phyloP scores from a whole-genome alignment of 768 basidiomycete genomes.

The Chalciporus piperatus region DNA sequence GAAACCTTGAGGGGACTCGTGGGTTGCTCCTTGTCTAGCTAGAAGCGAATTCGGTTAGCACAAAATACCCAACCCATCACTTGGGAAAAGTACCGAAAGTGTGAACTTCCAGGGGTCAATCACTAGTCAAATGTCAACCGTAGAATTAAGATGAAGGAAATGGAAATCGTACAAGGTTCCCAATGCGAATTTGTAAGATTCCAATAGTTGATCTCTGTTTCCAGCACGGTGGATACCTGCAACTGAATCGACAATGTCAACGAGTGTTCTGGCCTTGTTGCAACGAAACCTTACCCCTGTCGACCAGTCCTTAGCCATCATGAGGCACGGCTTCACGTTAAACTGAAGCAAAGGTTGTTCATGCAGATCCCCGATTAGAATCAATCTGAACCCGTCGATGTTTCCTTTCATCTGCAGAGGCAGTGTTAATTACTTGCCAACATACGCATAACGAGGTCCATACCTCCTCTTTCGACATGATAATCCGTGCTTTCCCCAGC shows the following conservation, averaged over 20 bases:
- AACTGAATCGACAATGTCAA: constrained; percentile 47
- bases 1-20: constrained; percentile 55
- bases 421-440: background rate
- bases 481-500: constrained; percentile 39
- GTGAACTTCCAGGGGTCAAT: constrained; percentile 96
- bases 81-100: constrained; percentile 46
- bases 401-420: constrained; percentile 68
- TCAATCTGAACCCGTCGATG: constrained; percentile 88
- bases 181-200: constrained; percentile 97
- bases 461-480: constrained; percentile 85
- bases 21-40: constrained; percentile 54
- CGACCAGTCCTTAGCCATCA: constrained; percentile 92
- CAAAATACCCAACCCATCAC: background rate
- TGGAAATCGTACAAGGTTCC: constrained; percentile 72
- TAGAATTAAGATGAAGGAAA: background rate
- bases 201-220: constrained; percentile 89
- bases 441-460: constrained; percentile 10
- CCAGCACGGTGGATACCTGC: constrained; percentile 77
- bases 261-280: background rate
- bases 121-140: constrained; percentile 43
- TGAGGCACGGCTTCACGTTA: constrained; percentile 77
- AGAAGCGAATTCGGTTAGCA: constrained; percentile 10
- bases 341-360: constrained; percentile 94
- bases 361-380: constrained; percentile 92
- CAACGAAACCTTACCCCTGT: constrained; percentile 57